Percentiles rank a stretch among this genome's conserved stretches.
These are phyloP conservation scores for Hericium coralloides DNA, from an alignment of 768 basidiomycete genomes.

Conservation along the genomic window DNA sequence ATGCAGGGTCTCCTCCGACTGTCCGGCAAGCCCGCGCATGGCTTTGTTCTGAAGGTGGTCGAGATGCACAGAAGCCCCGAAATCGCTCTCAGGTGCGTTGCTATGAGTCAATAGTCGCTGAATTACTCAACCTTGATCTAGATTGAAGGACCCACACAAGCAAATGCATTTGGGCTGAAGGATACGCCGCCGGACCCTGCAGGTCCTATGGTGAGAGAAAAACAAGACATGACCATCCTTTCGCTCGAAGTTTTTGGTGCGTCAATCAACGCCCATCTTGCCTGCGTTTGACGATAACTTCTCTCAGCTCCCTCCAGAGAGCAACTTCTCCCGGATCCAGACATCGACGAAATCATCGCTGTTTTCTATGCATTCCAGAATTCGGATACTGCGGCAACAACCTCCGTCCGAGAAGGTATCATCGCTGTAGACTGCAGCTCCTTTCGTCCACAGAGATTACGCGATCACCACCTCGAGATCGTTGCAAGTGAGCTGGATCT, in stretches of 20 bases:
- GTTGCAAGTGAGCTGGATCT: slow-evolving; percentile 71
- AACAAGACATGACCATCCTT: slow-evolving; percentile 68
- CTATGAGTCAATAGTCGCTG: background rate
- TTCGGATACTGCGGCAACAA: slow-evolving; percentile 26
- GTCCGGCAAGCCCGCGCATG: slow-evolving; percentile 44
- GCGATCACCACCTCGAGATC: slow-evolving; percentile 37
- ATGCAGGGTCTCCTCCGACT: slow-evolving; percentile 60
- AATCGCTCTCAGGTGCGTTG: slow-evolving; percentile 44
- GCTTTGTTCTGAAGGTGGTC: slow-evolving; percentile 30
- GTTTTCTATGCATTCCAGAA: slow-evolving; percentile 70
- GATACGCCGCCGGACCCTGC: slow-evolving; percentile 35
- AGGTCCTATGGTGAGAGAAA: slow-evolving; percentile 35
- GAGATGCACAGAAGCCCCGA: slow-evolving; percentile 11
- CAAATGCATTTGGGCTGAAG: slow-evolving; percentile 59
- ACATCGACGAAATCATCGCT: slow-evolving; percentile 54
- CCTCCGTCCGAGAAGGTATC: slow-evolving; percentile 30
- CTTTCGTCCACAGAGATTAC: slow-evolving; percentile 32
- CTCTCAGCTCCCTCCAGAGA: slow-evolving; percentile 37
- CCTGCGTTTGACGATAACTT: background rate
- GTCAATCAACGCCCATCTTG: background rate
- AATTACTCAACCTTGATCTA: slow-evolving; percentile 15
- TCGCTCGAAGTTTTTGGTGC: slow-evolving; percentile 82
- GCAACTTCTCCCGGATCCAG: slow-evolving; percentile 55
- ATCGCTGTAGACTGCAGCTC: slow-evolving; percentile 40
- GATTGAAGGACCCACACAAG: slow-evolving; percentile 73